Evolutionary conservation across 805 yeast genomes (phyloP).

Genomic region (Ogataea salicorniae): DNA sequence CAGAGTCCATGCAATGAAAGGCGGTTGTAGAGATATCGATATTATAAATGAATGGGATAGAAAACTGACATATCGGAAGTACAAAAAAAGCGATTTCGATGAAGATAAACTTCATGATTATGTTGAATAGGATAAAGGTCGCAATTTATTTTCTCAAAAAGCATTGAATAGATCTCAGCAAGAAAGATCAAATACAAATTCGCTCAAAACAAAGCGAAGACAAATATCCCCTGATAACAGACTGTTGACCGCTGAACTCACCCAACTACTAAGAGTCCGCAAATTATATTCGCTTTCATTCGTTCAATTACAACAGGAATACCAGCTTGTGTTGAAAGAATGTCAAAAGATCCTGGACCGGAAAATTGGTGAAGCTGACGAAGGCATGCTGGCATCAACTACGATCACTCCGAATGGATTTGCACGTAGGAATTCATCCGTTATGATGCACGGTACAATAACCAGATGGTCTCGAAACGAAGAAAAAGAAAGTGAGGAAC

Average conservation of each 20-base stretch:
- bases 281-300: constrained; percentile 2
- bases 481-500: constrained; percentile 4
- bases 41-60: constrained; percentile 10
- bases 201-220: constrained; percentile 3
- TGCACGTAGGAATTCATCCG: constrained; percentile 8
- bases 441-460: constrained; percentile 14
- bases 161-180: constrained; percentile 13
- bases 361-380: neutral
- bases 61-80: constrained; percentile 3
- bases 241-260: constrained; percentile 6
- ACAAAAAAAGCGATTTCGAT: constrained; percentile 10
- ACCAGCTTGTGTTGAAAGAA: constrained; percentile 1
- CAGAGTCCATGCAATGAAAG: constrained; percentile 13
- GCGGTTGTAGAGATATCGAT: constrained; percentile 12
- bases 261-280: constrained; percentile 5
- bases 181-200: constrained; percentile 1
- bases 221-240: constrained; percentile 8
- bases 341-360: constrained; percentile 2
- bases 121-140: constrained; percentile 13
- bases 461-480: constrained; percentile 4
- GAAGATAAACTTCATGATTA: neutral
- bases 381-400: neutral
- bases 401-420: neutral
- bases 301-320: constrained; percentile 11
- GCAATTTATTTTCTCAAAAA: constrained; percentile 6